Evolutionary conservation across 495 filamentous ascomycete species (phyloP).

Genomic region (Neurospora intermedia): DNA sequence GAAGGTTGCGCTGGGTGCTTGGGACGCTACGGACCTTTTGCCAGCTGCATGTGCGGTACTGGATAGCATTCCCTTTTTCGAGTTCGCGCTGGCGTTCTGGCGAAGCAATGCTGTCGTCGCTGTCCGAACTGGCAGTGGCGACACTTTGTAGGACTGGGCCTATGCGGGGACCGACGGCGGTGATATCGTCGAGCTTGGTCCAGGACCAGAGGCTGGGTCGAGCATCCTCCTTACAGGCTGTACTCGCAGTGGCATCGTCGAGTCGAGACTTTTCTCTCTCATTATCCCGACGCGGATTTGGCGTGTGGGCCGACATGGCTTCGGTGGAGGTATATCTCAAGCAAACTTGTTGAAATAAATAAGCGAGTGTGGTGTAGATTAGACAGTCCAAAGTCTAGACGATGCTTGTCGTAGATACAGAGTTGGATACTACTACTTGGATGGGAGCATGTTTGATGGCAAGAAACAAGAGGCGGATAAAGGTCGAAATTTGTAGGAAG

Average conservation of each 20-base stretch:
- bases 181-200: background rate
- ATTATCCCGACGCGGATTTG: background rate
- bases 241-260: background rate
- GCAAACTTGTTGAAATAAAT: too few species aligned
- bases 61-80: constrained; percentile 68
- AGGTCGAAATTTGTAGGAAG: background rate
- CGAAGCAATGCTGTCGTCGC: constrained; percentile 32
- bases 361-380: too few species aligned
- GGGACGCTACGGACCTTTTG: constrained; percentile 50
- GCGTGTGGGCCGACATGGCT: background rate
- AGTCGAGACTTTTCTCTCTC: background rate
- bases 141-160: constrained; percentile 28
- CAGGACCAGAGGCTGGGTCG: background rate
- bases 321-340: too few species aligned
- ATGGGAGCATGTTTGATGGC: background rate
- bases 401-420: background rate
- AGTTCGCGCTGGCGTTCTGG: constrained; percentile 66
- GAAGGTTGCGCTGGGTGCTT: background rate
- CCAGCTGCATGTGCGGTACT: constrained; percentile 87
- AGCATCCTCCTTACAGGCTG: background rate
- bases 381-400: too few species aligned
- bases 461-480: background rate
- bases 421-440: background rate
- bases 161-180: constrained; percentile 31
- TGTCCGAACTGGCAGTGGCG: constrained; percentile 25